phyloP scores from a whole-genome alignment of 805 yeast species.

The Hagleromyces aurorensis region DNA sequence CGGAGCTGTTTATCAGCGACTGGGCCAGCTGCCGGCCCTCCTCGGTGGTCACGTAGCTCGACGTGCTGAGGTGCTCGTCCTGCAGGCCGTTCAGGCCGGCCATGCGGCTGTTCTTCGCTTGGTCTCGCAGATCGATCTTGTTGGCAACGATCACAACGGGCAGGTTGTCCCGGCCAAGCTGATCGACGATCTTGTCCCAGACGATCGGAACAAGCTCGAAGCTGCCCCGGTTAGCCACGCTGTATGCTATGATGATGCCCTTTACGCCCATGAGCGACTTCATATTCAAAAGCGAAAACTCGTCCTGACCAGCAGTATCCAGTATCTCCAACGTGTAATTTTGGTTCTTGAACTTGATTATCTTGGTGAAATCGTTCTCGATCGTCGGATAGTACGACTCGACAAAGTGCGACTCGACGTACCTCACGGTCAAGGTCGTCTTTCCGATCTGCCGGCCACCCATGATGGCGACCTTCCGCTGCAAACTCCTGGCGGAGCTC shows the following conservation, averaged over 20 bases:
- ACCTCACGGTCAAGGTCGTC: constrained; percentile 76
- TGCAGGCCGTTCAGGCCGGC: not conserved
- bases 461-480: constrained; percentile 70
- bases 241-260: constrained; percentile 75
- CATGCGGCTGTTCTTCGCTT: constrained; percentile 2
- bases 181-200: constrained; percentile 75
- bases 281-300: constrained; percentile 71
- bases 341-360: constrained; percentile 58
- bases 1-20: constrained; percentile 6
- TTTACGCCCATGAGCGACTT: constrained; percentile 74
- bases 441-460: constrained; percentile 87
- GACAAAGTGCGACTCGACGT: constrained; percentile 80
- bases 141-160: constrained; percentile 59
- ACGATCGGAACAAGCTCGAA: constrained; percentile 71
- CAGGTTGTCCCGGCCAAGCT: constrained; percentile 55
- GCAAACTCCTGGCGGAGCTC: too few species aligned
- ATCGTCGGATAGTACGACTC: constrained; percentile 89
- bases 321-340: constrained; percentile 76
- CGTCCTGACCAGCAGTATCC: constrained; percentile 94
- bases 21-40: constrained; percentile 19
- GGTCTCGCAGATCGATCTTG: constrained; percentile 20
- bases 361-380: constrained; percentile 74
- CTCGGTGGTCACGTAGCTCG: constrained; percentile 9
- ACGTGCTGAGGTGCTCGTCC: too few species aligned
- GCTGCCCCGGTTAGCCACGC: constrained; percentile 69